Base-by-base conservation (phyloP, 83 land plant genomes). In the Thuja plicata region DNA sequence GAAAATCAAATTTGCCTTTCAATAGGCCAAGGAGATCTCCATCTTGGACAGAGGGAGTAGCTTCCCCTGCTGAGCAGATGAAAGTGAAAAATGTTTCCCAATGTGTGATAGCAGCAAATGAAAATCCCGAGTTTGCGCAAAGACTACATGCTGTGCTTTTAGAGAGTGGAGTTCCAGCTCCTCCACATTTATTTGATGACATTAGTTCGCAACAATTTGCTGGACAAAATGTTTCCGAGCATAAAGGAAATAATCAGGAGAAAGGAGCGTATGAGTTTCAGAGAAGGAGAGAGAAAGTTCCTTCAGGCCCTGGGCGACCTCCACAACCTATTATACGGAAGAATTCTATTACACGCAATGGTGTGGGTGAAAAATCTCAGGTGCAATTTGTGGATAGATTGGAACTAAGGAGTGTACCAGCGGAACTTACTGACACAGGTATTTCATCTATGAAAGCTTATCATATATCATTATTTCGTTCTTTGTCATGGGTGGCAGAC, bases 81-180 rank as follows among this genome's bases (percentile, higher is more conserved):
- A 92, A 96, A 90, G 96, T 94, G 74, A 96, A 93, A 85, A 90
- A 93, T 91, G 97, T 96, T 66, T 96, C 97, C 35, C 91, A 94
- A 41, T 95, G 92, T 90, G 93, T 96, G 52, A 92, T 95, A 30
- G 97, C 96, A n/a, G 95, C 97, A 34, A 89, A 82, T 35, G 90
- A 93, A 79, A 90, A 95, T 89, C 97, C 97, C 0, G 91, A 90
- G 74, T 94, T 95, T 79, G 96, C 97, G 54, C 94, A 93, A 89
- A 95, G 92, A 89, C 84, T 95, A 27, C 96, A 95, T 88, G 96
- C 94, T 90, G 97, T 94, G 19, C 87, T 96, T 46, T 89, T 92
- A 85, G 96, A 96, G 81, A 96, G 95, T 91, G 97, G 96, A 73
- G 94, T 95, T 32, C 89, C 92, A 45, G 93, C 97, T 43, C 97